Conservation (phyloP, 495 filamentous ascomycete genomes). For the Xylaria intraflava region DNA sequence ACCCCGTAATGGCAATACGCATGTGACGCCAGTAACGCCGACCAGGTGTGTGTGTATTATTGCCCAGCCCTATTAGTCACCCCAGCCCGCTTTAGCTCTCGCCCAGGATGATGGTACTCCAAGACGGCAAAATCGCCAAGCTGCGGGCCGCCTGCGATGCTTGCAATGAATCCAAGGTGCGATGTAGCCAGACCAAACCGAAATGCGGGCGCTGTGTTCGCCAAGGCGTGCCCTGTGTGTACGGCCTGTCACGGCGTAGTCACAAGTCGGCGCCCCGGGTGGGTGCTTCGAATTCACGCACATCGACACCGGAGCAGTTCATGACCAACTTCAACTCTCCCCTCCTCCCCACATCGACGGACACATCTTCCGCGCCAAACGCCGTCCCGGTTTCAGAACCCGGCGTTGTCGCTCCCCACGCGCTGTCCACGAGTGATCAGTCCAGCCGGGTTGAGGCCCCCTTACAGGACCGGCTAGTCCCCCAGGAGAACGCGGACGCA, state of each 20-base stretch:
- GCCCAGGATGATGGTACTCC: not conserved
- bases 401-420: not conserved
- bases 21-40: too few species aligned
- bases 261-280: not conserved
- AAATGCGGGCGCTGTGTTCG: not conserved
- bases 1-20: too few species aligned
- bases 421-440: not conserved
- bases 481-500: not conserved
- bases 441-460: not conserved
- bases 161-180: constrained; percentile 1
- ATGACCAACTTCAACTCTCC: not conserved
- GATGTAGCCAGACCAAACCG: not conserved
- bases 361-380: not conserved
- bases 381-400: not conserved
- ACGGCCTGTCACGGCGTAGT: not conserved
- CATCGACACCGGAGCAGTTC: not conserved
- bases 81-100: not conserved
- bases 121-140: not conserved
- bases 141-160: not conserved
- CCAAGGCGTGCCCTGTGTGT: not conserved
- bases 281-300: not conserved
- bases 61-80: too few species aligned
- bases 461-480: not conserved
- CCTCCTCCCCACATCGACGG: not conserved
- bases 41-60: too few species aligned